phyloP scores from a whole-genome alignment of 1,284 basidiomycete species.

The Ganoderma lucidum region DNA sequence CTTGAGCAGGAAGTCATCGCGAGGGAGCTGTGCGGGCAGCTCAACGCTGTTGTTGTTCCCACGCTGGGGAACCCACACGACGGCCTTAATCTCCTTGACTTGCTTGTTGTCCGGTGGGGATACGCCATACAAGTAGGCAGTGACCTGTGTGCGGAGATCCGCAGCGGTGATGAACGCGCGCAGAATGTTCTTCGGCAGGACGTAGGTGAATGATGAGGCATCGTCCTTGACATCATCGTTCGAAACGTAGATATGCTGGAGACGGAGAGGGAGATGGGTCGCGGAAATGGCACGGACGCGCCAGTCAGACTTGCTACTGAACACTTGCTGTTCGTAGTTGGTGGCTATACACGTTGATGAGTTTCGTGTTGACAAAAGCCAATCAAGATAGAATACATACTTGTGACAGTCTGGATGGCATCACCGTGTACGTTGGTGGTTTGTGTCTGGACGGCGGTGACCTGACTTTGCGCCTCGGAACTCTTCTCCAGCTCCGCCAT shows the following conservation, averaged over 20 bases:
- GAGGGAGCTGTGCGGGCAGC: slow-evolving; percentile 85
- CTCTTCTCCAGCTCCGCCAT: slow-evolving; percentile 99
- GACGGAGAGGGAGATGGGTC: slow-evolving; percentile 93
- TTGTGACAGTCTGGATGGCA: slow-evolving; percentile 95
- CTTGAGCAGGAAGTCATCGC: slow-evolving; percentile 94
- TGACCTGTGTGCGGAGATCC: slow-evolving; percentile 96
- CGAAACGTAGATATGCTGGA: slow-evolving; percentile 98
- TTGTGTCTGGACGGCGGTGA: slow-evolving; percentile 97
- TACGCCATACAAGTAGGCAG: slow-evolving; percentile 92
- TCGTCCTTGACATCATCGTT: slow-evolving; percentile 99
- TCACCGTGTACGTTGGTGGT: slow-evolving; percentile 99
- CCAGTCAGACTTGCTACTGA: slow-evolving; percentile 99
- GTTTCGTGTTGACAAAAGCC: slow-evolving; percentile 6
- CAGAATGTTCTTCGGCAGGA: slow-evolving; percentile 97
- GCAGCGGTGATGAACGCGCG: slow-evolving; percentile 94
- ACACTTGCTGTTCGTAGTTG: slow-evolving; percentile 97
- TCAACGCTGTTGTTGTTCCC: slow-evolving; percentile 96
- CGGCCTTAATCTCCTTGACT: slow-evolving; percentile 98
- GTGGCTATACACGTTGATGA: slow-evolving; percentile 64
- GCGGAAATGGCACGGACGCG: slow-evolving; percentile 96
- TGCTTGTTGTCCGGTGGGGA: slow-evolving; percentile 97
- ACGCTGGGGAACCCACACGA: slow-evolving; percentile 96
- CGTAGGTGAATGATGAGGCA: slow-evolving; percentile 92
- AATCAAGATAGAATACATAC: slow-evolving; percentile 51
- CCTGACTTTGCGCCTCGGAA: slow-evolving; percentile 92